phyloP scores from a whole-genome alignment of 2,329 filamentous ascomycete species.

The Fusarium irregulare region DNA sequence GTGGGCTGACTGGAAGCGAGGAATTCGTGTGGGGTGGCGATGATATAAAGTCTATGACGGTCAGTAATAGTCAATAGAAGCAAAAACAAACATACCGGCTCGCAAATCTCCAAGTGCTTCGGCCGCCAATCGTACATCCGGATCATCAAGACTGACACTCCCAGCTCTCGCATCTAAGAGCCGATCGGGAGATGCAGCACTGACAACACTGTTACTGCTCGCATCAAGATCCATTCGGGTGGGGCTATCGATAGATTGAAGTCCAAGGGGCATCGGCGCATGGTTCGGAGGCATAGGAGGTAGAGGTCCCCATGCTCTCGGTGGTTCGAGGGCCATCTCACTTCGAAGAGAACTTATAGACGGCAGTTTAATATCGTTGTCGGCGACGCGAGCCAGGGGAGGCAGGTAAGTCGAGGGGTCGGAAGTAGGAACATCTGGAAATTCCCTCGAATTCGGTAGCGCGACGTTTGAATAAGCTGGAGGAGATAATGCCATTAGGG shows the following conservation, averaged over 20 bases:
- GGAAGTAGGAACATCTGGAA: constrained; percentile 46
- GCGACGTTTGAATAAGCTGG: constrained; percentile 41
- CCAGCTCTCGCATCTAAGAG: constrained; percentile 58
- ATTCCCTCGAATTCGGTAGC: constrained; percentile 43
- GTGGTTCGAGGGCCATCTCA: constrained; percentile 44
- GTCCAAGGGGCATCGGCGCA: constrained; percentile 38
- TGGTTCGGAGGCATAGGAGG: constrained; percentile 62
- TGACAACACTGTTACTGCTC: constrained; percentile 54
- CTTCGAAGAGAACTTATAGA: constrained; percentile 53
- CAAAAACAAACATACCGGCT: constrained; percentile 63
- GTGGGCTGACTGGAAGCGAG: constrained; percentile 54
- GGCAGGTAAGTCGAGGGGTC: constrained; percentile 42
- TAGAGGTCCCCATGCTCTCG: constrained; percentile 59
- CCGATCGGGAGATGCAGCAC: constrained; percentile 60
- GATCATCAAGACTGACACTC: constrained; percentile 71
- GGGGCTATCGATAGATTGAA: constrained; percentile 57
- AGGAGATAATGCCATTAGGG: constrained; percentile 42
- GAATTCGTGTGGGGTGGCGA: constrained; percentile 65
- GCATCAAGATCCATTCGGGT: constrained; percentile 62
- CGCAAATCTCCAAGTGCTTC: constrained; percentile 80
- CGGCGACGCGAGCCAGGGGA: constrained; percentile 39
- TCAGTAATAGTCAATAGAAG: constrained; percentile 26
- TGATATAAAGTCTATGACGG: constrained; percentile 70
- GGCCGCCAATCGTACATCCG: constrained; percentile 76
- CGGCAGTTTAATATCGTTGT: constrained; percentile 49